Percentiles rank a stretch among this genome's conserved stretches.
These are phyloP conservation scores for Apiotrichum sp. DNA, from an alignment of 1,284 basidiomycete species.

Conservation along the genomic window DNA sequence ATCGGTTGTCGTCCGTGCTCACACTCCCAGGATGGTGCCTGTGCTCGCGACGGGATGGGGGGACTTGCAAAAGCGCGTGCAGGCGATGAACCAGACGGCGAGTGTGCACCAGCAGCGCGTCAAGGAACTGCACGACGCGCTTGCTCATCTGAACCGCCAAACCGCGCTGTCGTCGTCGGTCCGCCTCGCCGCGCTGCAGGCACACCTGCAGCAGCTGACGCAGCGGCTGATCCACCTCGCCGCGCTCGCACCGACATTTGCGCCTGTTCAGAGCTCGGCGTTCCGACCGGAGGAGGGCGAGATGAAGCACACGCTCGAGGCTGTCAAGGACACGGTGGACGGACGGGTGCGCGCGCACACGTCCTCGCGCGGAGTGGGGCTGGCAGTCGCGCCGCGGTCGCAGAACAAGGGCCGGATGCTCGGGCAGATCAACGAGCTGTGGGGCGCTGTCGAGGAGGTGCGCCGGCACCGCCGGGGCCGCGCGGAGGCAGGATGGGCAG, in stretches of 20 bases:
- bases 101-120: slow-evolving; percentile 65
- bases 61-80: slow-evolving; percentile 71
- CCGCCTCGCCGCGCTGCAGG: slow-evolving; percentile 61
- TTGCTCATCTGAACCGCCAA: slow-evolving; percentile 59
- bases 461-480: slow-evolving; percentile 44
- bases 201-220: slow-evolving; percentile 63
- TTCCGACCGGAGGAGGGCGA: slow-evolving; percentile 77
- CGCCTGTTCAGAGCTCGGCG: slow-evolving; percentile 68
- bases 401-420: slow-evolving; percentile 47
- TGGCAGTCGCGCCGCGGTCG: slow-evolving; percentile 33
- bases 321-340: slow-evolving; percentile 66
- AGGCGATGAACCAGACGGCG: slow-evolving; percentile 67
- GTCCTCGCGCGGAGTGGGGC: slow-evolving; percentile 9
- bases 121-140: slow-evolving; percentile 62
- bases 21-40: slow-evolving; percentile 62
- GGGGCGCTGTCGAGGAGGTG: slow-evolving; percentile 76
- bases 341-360: slow-evolving; percentile 38
- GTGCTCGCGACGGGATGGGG: slow-evolving; percentile 75
- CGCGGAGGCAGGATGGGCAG: slow-evolving; percentile 61
- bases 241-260: slow-evolving; percentile 69
- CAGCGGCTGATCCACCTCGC: slow-evolving; percentile 68
- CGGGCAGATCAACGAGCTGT: slow-evolving; percentile 69
- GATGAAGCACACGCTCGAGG: slow-evolving; percentile 62
- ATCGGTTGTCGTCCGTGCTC: slow-evolving; percentile 1
- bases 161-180: slow-evolving; percentile 66